Evolutionary conservation across 306 rosid genomes (phyloP).

Genomic region (Malus orientalis): DNA sequence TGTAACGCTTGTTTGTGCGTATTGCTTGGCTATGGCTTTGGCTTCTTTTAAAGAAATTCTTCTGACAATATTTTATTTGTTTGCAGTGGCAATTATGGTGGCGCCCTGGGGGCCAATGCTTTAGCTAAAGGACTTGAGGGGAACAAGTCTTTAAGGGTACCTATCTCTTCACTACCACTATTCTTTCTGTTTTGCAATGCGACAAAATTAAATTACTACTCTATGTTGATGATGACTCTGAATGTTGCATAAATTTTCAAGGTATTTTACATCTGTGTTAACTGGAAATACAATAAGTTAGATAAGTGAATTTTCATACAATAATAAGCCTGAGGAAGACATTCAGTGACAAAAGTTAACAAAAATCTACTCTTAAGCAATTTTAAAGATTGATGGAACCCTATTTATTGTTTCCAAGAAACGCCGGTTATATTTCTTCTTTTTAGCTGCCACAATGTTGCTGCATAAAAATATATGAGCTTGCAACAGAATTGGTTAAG

Average conservation of each 20-base stretch:
- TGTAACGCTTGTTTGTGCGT: background rate
- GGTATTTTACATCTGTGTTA: background rate
- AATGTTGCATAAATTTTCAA: background rate
- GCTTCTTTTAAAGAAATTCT: background rate
- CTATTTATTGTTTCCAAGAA: background rate
- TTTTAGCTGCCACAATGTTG: background rate
- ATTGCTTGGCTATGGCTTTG: background rate
- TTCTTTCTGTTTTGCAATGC: background rate
- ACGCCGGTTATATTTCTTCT: background rate
- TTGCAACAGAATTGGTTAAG: background rate
- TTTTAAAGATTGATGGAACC: background rate
- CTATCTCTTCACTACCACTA: conserved; percentile 5
- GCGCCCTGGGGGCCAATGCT: conserved; percentile 94
- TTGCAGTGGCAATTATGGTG: conserved; percentile 94
- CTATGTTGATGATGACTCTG: background rate
- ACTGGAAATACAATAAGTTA: background rate
- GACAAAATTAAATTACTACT: background rate
- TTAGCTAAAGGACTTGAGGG: conserved; percentile 88
- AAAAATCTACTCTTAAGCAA: background rate
- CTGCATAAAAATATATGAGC: background rate
- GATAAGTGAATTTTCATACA: background rate
- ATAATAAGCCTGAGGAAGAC: background rate
- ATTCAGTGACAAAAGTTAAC: background rate
- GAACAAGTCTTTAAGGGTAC: conserved; percentile 90
- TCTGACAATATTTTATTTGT: conserved; percentile 19